phyloP scores from a whole-genome alignment of 2,329 filamentous ascomycete genomes.

The Alternaria incomplexa region DNA sequence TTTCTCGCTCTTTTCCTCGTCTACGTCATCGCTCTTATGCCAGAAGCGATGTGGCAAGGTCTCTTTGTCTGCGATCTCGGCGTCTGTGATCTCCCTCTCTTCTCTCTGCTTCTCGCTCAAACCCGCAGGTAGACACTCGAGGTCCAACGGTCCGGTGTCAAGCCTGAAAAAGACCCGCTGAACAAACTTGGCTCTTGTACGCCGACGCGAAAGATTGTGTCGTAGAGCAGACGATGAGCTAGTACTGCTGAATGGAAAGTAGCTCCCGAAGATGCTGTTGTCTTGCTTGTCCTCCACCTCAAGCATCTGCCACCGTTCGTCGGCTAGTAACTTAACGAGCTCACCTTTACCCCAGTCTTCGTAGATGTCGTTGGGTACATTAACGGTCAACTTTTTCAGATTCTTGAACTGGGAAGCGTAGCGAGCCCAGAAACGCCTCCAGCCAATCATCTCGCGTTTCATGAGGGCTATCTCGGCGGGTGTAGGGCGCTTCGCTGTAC shows the following conservation, averaged over 20 bases:
- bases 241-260: constrained; percentile 22
- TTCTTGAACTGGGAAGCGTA: constrained; percentile 45
- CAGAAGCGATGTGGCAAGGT: constrained; percentile 36
- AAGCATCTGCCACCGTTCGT: constrained; percentile 42
- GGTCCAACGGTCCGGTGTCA: constrained; percentile 24
- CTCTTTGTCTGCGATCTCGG: constrained; percentile 21
- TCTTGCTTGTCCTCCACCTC: constrained; percentile 33
- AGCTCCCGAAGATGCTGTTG: constrained; percentile 19
- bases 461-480: constrained; percentile 36
- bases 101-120: constrained; percentile 30
- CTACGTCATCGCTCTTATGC: constrained; percentile 5
- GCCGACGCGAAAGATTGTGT: constrained; percentile 26
- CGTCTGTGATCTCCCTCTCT: constrained; percentile 30
- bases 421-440: constrained; percentile 45
- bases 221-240: constrained; percentile 10
- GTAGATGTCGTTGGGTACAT: constrained; percentile 42
- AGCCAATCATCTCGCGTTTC: constrained; percentile 41
- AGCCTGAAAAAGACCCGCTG: constrained; percentile 44
- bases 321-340: constrained; percentile 26
- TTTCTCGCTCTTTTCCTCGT: neutral
- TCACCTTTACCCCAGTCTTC: constrained; percentile 39
- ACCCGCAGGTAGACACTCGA: neutral
- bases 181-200: constrained; percentile 34
- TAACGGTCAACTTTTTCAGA: constrained; percentile 42
- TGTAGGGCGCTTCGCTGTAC: constrained; percentile 26